These are phyloP conservation scores for Candida easanensis DNA, from an alignment of 805 yeast genomes.

Conservation along the genomic window DNA sequence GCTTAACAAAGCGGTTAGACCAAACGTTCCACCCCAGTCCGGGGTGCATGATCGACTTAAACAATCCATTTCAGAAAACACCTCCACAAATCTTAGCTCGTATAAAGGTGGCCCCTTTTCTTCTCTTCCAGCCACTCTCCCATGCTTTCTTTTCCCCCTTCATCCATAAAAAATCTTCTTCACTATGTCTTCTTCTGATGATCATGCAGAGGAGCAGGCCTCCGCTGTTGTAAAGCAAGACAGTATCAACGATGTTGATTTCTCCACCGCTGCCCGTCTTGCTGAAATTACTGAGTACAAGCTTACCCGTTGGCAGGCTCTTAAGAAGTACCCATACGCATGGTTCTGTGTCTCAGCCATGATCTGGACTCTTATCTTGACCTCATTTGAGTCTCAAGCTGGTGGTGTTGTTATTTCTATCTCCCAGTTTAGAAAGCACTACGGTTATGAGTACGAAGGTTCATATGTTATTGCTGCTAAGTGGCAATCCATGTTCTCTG, in stretches of 20 bases:
- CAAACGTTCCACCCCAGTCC: too few species aligned
- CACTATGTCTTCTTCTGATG: neutral
- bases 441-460: constrained; percentile 27
- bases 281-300: constrained; percentile 4
- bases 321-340: constrained; percentile 39
- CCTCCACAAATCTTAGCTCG: too few species aligned
- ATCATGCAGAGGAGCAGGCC: neutral
- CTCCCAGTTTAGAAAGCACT: constrained; percentile 35
- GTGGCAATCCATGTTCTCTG: constrained; percentile 43
- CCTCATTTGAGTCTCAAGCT: constrained; percentile 40
- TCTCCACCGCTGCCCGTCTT: constrained; percentile 2
- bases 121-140: too few species aligned
- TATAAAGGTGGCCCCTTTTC: too few species aligned
- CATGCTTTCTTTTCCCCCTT: too few species aligned
- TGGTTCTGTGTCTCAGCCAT: constrained; percentile 38
- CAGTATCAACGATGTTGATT: neutral
- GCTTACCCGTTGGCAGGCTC: constrained; percentile 29
- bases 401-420: constrained; percentile 36
- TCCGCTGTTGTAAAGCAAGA: neutral
- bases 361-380: constrained; percentile 37
- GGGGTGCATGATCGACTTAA: too few species aligned
- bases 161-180: too few species aligned
- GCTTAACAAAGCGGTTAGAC: too few species aligned
- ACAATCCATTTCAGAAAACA: too few species aligned
- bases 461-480: constrained; percentile 35